These are phyloP conservation scores for Arabidopsis thaliana DNA, from an alignment of 345 rosid genomes.

Conservation along the genomic window TAIR10.1 NC_003075.7:13392001-13392500, in stretches of 20 bases:
- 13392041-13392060: conserved; percentile 75
- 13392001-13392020: neutral
- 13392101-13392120: conserved; percentile 90
- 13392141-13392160: conserved; percentile 82
- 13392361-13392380: conserved; percentile 90
- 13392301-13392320: conserved; percentile 93
- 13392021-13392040: conserved; percentile 13
- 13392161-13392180: conserved; percentile 90
- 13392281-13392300: conserved; percentile 91
- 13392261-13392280: conserved; percentile 92
- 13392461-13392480: conserved; percentile 71
- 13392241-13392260: conserved; percentile 95
- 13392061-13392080: conserved; percentile 99
- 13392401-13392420: conserved; percentile 93
- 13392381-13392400: conserved; percentile 89
- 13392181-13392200: conserved; percentile 98
- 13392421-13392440: conserved; percentile 96
- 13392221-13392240: conserved; percentile 80
- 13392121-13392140: conserved; percentile 91
- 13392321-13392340: conserved; percentile 86
- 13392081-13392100: conserved; percentile 78
- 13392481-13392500: neutral
- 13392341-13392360: conserved; percentile 79
- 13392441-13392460: conserved; percentile 97
- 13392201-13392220: conserved; percentile 84